Percentiles rank a stretch among this genome's conserved stretches.
phyloP scores from a whole-genome alignment of 192 early-diverging fungal species.

The Gigaspora rosea region DNA sequence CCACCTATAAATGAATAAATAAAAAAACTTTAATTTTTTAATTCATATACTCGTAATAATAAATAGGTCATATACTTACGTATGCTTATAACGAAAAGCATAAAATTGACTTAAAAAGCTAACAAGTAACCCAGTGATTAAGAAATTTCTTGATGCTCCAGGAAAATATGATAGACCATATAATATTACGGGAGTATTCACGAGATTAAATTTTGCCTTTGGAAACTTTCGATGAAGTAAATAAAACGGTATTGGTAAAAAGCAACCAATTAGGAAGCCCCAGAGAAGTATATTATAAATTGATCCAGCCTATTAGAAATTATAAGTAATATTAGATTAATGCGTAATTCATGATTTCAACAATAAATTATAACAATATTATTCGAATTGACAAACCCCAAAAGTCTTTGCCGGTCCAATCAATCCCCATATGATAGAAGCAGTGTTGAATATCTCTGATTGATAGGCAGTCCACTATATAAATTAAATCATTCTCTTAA shows the following conservation, averaged over 20 bases:
- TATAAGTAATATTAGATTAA: not conserved
- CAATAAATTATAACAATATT: no score
- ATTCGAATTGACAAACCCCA: slow-evolving; percentile 23
- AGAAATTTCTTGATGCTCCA: not conserved
- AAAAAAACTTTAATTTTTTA: not conserved
- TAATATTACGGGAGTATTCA: slow-evolving; percentile 22
- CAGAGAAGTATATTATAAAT: slow-evolving; percentile 44
- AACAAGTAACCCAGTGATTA: not conserved
- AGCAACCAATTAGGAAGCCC: slow-evolving; percentile 44
- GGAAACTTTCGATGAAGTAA: slow-evolving; percentile 46
- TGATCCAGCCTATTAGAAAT: not conserved
- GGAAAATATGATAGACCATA: not conserved
- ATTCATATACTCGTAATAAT: no score
- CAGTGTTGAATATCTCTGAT: slow-evolving; percentile 40
- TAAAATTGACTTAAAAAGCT: slow-evolving; percentile 17
- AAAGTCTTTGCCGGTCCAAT: slow-evolving; percentile 59
- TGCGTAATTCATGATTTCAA: no score
- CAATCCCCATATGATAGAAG: slow-evolving; percentile 63
- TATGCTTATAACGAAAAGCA: slow-evolving; percentile 1
- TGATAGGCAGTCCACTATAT: not conserved
- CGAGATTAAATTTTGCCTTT: slow-evolving; percentile 39
- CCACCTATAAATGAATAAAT: not conserved
- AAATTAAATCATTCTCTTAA: not conserved
- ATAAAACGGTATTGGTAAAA: slow-evolving; percentile 40
- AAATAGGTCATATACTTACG: not conserved